These are phyloP conservation scores for Sugiyamaella pinicola DNA, from an alignment of 1,139 yeast genomes.

Conservation along the genomic window DNA sequence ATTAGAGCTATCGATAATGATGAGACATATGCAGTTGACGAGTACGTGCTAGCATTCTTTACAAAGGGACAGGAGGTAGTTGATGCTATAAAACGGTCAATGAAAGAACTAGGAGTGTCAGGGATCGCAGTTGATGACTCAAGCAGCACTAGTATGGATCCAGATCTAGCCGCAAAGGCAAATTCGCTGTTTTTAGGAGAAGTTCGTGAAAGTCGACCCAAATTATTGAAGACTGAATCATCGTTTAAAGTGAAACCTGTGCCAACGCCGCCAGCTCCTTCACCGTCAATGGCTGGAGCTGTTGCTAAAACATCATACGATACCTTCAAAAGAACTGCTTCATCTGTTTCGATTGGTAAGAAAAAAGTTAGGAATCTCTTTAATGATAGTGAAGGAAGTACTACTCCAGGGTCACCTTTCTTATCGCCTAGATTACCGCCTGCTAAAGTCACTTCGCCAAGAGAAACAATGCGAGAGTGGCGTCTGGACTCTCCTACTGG, in stretches of 20 bases:
- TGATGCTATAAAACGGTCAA: constrained; percentile 24
- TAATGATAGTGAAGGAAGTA: constrained; percentile 13
- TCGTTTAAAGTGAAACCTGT: constrained; percentile 5
- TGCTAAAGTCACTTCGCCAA: not conserved
- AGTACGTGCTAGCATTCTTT: constrained; percentile 70
- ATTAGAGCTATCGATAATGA: constrained; percentile 54
- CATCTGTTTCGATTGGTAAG: constrained; percentile 9
- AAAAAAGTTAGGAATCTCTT: constrained; percentile 11
- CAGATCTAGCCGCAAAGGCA: constrained; percentile 15
- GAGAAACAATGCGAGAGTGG: constrained; percentile 5
- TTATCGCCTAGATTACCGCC: constrained; percentile 8
- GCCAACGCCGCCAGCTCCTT: not conserved
- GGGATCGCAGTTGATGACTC: constrained; percentile 21
- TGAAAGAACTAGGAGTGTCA: constrained; percentile 29
- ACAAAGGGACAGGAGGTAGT: constrained; percentile 26
- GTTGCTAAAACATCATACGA: constrained; percentile 2
- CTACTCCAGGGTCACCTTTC: constrained; percentile 12
- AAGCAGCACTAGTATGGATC: not conserved
- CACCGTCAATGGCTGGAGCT: not conserved
- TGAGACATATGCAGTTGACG: constrained; percentile 60
- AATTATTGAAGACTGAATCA: constrained; percentile 11
- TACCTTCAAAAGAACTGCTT: constrained; percentile 8
- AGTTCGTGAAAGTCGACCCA: constrained; percentile 10
- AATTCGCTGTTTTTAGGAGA: constrained; percentile 3
- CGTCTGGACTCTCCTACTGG: constrained; percentile 6